These are phyloP conservation scores for Myxozyma neglecta DNA, from an alignment of 805 yeast genomes.

Conservation along the genomic window DNA sequence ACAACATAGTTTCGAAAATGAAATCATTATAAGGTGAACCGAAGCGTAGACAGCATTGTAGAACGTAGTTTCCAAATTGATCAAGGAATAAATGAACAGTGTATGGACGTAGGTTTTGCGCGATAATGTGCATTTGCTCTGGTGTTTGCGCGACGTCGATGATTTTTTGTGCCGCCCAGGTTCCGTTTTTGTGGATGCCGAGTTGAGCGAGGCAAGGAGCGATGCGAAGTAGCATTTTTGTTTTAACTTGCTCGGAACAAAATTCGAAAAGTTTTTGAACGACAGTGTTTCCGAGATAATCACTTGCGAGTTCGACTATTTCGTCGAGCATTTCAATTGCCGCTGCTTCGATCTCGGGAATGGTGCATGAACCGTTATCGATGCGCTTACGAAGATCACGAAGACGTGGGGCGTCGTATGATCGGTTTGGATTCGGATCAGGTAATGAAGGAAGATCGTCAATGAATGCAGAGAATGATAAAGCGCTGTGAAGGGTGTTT, in stretches of 20 bases:
- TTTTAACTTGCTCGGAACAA: conserved; percentile 68
- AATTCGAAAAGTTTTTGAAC: conserved; percentile 85
- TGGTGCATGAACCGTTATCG: conserved; percentile 55
- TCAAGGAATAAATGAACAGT: conserved; percentile 85
- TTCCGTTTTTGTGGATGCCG: conserved; percentile 96
- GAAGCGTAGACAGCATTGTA: conserved; percentile 90
- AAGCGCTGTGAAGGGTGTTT: conserved; percentile 38
- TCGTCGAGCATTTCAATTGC: conserved; percentile 84
- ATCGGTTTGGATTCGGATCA: conserved; percentile 64
- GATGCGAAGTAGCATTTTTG: conserved; percentile 75
- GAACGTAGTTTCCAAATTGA: conserved; percentile 94
- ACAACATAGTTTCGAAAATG: conserved; percentile 77
- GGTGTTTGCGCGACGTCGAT: conserved; percentile 69
- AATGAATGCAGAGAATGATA: conserved; percentile 32
- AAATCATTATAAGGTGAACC: conserved; percentile 87
- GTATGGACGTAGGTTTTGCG: conserved; percentile 71
- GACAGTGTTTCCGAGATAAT: conserved; percentile 92
- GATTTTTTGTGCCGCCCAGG: conserved; percentile 98
- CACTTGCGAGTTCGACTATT: conserved; percentile 85
- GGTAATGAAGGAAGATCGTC: conserved; percentile 60
- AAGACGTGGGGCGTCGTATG: conserved; percentile 82
- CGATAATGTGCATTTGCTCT: conserved; percentile 64
- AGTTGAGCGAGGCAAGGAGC: conserved; percentile 82
- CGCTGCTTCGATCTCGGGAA: conserved; percentile 72
- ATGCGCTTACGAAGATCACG: conserved; percentile 80